Base-by-base conservation (phyloP, 176 grass and related monocot species). In the Aegilops speltoides region DNA sequence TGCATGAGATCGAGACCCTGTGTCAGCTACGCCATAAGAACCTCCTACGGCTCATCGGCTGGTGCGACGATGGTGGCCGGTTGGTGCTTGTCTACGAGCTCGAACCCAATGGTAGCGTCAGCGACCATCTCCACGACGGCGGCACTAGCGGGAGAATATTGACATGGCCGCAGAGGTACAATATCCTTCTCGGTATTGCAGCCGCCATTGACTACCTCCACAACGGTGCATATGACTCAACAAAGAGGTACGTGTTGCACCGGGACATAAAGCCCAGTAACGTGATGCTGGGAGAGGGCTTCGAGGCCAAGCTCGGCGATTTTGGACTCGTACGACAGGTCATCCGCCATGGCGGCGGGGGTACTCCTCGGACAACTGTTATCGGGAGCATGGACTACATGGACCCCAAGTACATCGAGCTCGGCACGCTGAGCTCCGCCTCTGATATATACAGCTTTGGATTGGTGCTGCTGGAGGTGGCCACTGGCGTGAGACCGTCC, bases 11-110 rank as follows among this genome's bases (percentile, higher is more conserved):
- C 26, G 16, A 15, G 59, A 84, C 71, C 37, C 0, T 84, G 7
- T 72, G 82, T 34, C 23, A n/a, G 54, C 23, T 83, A 10, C 26
- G 34, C 15, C 82, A 83, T 34, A 17, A 25, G 16, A 83, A 71
- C 65, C 46, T 83, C 3, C 46, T 83, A 16, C 60, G 13, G 54
- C 68, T 83, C 9, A 70, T 74, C 34, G 54, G 68, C 24, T 83
- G 82, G 82, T 74, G 68, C 36, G 5, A 62, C 13, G 23, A 33
- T 12, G 29, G 67, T 33, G 28, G 32, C 2, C 23, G 15, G 14
- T 68, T 17, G 8, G n/a, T 83, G 15, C 82, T 83, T 10, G 68
- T 83, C 45, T 82, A 82, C 46, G 81, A 83, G 81, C 68, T 83
- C 8, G 16, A 73, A 6, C 13, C 3, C 10, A 84, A 84, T 26